Conservation (phyloP, 495 filamentous ascomycete genomes). For the Aspergillus nanangensis region DNA sequence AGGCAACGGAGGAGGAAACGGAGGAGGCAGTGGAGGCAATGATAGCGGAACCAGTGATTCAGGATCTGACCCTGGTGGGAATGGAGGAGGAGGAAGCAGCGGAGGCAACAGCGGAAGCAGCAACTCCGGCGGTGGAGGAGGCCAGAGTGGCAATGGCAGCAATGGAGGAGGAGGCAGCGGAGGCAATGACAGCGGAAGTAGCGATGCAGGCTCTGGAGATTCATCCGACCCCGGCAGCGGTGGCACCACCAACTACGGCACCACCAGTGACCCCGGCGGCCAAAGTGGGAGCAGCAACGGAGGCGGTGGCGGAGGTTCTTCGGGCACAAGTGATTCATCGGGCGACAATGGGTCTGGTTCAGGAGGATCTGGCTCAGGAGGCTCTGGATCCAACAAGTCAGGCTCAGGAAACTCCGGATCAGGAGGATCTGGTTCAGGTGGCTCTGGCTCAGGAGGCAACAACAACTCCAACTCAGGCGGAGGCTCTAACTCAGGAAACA, state of each 20-base stretch:
- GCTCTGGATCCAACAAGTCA: no score
- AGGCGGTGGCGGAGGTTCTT: not conserved
- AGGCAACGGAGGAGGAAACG: no score
- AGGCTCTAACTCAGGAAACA: no score
- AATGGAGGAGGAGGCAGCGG: not conserved
- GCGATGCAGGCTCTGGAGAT: no score
- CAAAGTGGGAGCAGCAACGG: not conserved
- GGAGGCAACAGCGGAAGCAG: not conserved
- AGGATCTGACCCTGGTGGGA: no score
- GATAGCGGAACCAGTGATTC: not conserved
- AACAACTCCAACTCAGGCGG: not conserved
- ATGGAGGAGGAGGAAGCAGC: no score
- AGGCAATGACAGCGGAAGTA: not conserved
- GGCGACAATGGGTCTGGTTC: not conserved
- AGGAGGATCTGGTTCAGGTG: not conserved
- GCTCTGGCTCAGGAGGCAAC: no score
- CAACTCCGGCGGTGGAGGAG: not conserved
- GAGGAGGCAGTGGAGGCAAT: not conserved
- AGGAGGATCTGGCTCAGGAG: not conserved
- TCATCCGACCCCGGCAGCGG: no score
- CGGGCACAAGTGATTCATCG: not conserved
- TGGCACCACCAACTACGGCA: not conserved
- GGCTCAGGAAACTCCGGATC: no score
- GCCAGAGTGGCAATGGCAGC: not conserved
- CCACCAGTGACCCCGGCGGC: not conserved